Evolutionary conservation across 2,329 filamentous ascomycete species (phyloP).

Genomic region (Alternaria burnsii): DNA sequence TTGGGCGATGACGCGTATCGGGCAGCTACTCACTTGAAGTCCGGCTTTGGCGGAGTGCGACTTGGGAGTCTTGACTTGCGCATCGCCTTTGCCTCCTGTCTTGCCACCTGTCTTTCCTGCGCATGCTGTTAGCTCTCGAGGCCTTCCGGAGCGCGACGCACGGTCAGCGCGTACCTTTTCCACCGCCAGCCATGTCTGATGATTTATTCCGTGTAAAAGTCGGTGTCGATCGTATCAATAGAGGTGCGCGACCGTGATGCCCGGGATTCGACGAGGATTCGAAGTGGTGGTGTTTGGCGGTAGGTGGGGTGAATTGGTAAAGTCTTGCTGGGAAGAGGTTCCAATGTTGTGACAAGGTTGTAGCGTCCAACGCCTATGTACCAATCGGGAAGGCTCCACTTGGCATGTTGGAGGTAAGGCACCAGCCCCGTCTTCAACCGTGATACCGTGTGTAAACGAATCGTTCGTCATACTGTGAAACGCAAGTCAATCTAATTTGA

Average conservation of each 20-base stretch:
- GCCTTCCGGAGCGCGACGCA: slow-evolving; percentile 31
- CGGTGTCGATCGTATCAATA: slow-evolving; percentile 39
- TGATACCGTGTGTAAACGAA: slow-evolving; percentile 28
- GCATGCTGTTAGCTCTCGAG: slow-evolving; percentile 29
- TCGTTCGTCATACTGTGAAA: slow-evolving; percentile 25
- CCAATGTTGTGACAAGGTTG: slow-evolving; percentile 34
- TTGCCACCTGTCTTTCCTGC: slow-evolving; percentile 76
- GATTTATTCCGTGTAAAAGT: slow-evolving; percentile 30
- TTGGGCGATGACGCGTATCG: slow-evolving; percentile 28
- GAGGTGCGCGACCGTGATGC: slow-evolving; percentile 44
- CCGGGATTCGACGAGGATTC: slow-evolving; percentile 29
- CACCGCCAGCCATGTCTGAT: slow-evolving; percentile 74
- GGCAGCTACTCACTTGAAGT: slow-evolving; percentile 78
- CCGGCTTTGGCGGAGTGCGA: slow-evolving; percentile 93
- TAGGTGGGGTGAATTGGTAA: slow-evolving; percentile 46
- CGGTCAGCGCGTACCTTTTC: slow-evolving; percentile 77
- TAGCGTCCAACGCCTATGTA: slow-evolving; percentile 36
- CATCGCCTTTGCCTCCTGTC: slow-evolving; percentile 82
- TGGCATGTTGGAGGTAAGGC: slow-evolving; percentile 25
- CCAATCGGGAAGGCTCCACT: slow-evolving; percentile 36
- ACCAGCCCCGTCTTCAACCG: slow-evolving; percentile 14
- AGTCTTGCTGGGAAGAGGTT: slow-evolving; percentile 42
- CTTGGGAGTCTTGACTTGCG: slow-evolving; percentile 88
- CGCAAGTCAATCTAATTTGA: slow-evolving; percentile 7
- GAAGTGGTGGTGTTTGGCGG: slow-evolving; percentile 44